Percentiles rank a stretch among this genome's conserved stretches.
phyloP scores from a whole-genome alignment of 257 asterid species.

The Craterostigma plantagineum region DNA sequence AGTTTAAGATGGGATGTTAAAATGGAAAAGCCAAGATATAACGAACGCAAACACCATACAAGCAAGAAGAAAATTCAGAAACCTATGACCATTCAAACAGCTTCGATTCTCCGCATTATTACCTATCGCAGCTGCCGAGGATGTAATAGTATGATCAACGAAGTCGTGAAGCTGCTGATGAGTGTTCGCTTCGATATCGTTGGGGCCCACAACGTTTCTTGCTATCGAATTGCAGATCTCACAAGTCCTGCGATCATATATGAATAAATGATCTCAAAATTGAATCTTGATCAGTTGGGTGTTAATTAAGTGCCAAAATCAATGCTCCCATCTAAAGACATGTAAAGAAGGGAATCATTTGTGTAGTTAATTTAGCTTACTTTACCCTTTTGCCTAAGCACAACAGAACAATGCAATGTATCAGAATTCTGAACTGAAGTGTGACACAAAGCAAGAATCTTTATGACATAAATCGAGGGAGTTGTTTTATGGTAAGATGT shows the following conservation, averaged over 20 bases:
- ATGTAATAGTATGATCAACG: too few species aligned
- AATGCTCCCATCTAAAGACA: too few species aligned
- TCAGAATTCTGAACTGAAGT: too few species aligned
- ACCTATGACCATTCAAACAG: conserved; percentile 38
- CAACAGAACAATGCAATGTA: too few species aligned
- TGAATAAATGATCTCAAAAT: not conserved
- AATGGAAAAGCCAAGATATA: conserved; percentile 62
- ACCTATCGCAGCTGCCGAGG: conserved; percentile 10
- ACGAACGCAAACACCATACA: conserved; percentile 59
- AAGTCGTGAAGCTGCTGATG: conserved; percentile 4
- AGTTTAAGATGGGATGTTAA: conserved; percentile 38
- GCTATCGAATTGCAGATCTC: conserved; percentile 57
- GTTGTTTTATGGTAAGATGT: too few species aligned
- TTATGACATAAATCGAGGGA: too few species aligned
- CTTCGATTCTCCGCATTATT: conserved; percentile 19
- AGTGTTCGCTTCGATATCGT: conserved; percentile 21
- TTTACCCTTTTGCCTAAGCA: too few species aligned
- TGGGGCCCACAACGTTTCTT: conserved; percentile 29
- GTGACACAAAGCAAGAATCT: too few species aligned
- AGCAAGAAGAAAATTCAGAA: conserved; percentile 39
- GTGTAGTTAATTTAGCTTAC: too few species aligned
- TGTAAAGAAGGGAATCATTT: too few species aligned
- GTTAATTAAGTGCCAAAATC: too few species aligned
- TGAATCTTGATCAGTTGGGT: too few species aligned
- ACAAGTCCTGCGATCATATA: conserved; percentile 39